A percentile compares a stretch with the other conserved stretches of the same genome.
Evolutionary conservation across 1,284 basidiomycete genomes (phyloP).

Genomic region (Microstroma glucosiphilum): DNA sequence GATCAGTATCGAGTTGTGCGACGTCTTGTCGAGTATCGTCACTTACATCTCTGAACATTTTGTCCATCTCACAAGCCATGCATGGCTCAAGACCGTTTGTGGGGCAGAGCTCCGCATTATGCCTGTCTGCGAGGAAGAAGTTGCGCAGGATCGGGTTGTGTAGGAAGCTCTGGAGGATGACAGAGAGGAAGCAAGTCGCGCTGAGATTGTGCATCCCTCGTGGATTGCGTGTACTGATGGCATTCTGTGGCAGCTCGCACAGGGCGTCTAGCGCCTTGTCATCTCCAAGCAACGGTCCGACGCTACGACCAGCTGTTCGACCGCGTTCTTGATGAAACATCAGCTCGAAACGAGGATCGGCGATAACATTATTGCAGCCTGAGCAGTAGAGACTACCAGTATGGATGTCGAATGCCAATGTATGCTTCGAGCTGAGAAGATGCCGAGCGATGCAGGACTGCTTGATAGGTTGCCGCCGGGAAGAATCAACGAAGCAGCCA

Average conservation of each 20-base stretch:
- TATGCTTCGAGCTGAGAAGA: constrained; percentile 15
- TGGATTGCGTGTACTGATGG: constrained; percentile 57
- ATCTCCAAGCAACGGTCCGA: neutral
- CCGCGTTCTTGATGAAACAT: constrained; percentile 21
- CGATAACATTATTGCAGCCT: constrained; percentile 40
- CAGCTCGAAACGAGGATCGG: constrained; percentile 37
- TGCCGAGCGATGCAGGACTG: constrained; percentile 15
- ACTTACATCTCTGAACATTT: constrained; percentile 73
- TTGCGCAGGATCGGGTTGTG: constrained; percentile 86
- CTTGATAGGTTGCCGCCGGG: neutral
- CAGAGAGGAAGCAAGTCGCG: constrained; percentile 91
- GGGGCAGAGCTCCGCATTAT: constrained; percentile 61
- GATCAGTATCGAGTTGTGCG: neutral
- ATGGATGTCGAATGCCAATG: constrained; percentile 36
- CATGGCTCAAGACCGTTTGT: constrained; percentile 61
- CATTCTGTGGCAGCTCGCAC: constrained; percentile 4
- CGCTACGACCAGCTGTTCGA: constrained; percentile 8
- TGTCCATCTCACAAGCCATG: constrained; percentile 91
- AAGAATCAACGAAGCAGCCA: constrained; percentile 27
- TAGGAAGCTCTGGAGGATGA: constrained; percentile 82
- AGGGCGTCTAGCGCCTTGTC: neutral
- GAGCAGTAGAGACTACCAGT: constrained; percentile 44
- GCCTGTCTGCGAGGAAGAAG: constrained; percentile 82
- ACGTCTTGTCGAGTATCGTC: neutral
- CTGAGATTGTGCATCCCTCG: constrained; percentile 85